Percentiles rank a stretch among this genome's conserved stretches.
Conservation (phyloP, 2,329 filamentous ascomycete genomes). For the Cladosporium sp. region DNA sequence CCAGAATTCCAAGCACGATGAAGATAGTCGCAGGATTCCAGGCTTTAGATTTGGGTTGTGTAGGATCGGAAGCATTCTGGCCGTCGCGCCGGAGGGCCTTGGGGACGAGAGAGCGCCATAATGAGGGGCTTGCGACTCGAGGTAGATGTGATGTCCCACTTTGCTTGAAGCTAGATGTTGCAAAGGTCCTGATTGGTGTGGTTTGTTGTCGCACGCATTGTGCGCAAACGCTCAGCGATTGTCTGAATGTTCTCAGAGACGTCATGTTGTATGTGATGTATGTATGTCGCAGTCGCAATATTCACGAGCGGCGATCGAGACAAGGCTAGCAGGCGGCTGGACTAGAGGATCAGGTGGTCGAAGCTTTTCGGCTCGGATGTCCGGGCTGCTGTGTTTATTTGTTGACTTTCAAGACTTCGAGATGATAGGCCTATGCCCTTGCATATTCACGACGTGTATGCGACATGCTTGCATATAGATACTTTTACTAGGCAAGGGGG, state of each 20-base stretch:
- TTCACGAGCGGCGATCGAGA: constrained; percentile 1
- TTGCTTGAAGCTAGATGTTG: constrained; percentile 14
- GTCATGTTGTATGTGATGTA: constrained; percentile 19
- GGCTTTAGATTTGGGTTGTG: constrained; percentile 30
- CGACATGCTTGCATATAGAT: constrained; percentile 1
- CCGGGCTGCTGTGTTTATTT: constrained; percentile 17
- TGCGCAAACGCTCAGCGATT: constrained; percentile 18
- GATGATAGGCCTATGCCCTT: constrained; percentile 15
- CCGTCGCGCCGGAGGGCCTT: constrained; percentile 32
- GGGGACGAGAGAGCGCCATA: constrained; percentile 40
- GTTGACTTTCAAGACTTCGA: constrained; percentile 14
- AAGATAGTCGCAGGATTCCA: constrained; percentile 64
- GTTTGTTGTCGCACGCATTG: constrained; percentile 6
- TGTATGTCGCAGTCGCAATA: constrained; percentile 1
- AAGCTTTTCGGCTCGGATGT: constrained; percentile 15
- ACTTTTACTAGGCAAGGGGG: background rate
- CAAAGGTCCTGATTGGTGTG: constrained; percentile 3
- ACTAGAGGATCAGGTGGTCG: constrained; percentile 7
- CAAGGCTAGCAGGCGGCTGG: background rate
- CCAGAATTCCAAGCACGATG: constrained; percentile 69
- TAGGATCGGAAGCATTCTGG: background rate
- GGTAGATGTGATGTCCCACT: constrained; percentile 30
- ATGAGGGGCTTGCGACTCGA: constrained; percentile 36
- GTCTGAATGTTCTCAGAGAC: constrained; percentile 18
- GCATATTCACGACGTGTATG: constrained; percentile 5